phyloP scores from a whole-genome alignment of 805 yeast genomes.

The Millerago galiae region DNA sequence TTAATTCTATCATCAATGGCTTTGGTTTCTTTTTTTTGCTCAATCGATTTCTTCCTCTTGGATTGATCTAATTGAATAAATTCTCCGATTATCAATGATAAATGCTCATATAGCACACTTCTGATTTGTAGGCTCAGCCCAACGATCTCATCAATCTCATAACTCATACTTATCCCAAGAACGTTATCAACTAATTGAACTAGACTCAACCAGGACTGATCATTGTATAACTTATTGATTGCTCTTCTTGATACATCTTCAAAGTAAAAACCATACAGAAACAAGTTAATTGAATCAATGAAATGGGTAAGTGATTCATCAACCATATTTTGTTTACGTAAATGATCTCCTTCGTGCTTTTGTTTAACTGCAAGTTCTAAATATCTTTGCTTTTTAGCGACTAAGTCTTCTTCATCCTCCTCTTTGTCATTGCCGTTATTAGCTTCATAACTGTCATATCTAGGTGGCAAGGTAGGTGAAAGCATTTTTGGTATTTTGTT shows the following conservation, averaged over 20 bases:
- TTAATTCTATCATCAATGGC: not conserved
- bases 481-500: conserved; percentile 6
- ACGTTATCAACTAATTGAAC: not conserved
- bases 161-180: conserved; percentile 2
- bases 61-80: conserved; percentile 7
- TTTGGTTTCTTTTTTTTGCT: not conserved
- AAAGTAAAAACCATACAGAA: conserved; percentile 17
- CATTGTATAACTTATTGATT: conserved; percentile 7
- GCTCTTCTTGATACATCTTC: conserved; percentile 16
- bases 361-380: conserved; percentile 2
- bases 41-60: conserved; percentile 1
- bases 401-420: not conserved
- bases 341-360: conserved; percentile 18
- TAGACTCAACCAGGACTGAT: conserved; percentile 17
- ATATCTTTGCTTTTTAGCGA: not conserved
- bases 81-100: conserved; percentile 9
- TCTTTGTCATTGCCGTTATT: not conserved
- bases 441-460: not conserved
- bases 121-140: conserved; percentile 15
- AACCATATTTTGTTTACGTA: not conserved
- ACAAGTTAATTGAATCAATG: conserved; percentile 17
- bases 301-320: conserved; percentile 8
- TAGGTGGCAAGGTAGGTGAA: conserved; percentile 10
- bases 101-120: conserved; percentile 13
- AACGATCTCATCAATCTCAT: conserved; percentile 5